phyloP scores from a whole-genome alignment of 1,284 basidiomycete species.

The Afroboletus lepidellus region DNA sequence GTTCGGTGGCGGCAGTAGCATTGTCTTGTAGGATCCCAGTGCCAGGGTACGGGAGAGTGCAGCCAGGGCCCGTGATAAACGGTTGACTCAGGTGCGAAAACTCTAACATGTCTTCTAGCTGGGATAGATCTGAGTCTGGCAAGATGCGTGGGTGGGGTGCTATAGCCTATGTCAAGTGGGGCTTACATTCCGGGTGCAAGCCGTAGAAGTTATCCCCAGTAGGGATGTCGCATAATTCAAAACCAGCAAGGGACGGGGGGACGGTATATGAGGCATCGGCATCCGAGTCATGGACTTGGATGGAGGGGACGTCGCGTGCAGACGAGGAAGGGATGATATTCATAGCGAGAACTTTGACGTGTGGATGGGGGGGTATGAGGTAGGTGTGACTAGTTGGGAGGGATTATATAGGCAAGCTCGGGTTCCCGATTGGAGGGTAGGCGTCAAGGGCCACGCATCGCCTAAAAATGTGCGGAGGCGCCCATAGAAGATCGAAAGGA shows the following conservation, averaged over 20 bases:
- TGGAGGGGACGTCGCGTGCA: constrained; percentile 14
- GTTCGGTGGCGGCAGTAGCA: neutral
- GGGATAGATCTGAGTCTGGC: constrained; percentile 8
- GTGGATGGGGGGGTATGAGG: neutral
- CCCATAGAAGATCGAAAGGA: constrained; percentile 10
- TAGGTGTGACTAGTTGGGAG: constrained; percentile 10
- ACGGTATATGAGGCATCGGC: too few species aligned
- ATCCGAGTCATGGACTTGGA: constrained; percentile 16
- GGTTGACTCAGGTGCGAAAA: constrained; percentile 16
- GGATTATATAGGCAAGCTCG: constrained; percentile 24
- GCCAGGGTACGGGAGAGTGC: constrained; percentile 8
- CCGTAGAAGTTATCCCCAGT: neutral
- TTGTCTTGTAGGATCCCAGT: constrained; percentile 19
- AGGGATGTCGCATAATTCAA: neutral
- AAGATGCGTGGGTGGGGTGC: constrained; percentile 21
- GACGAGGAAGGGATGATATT: constrained; percentile 2
- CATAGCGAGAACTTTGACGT: constrained; percentile 10
- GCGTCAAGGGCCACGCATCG: constrained; percentile 13
- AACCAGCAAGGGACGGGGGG: too few species aligned
- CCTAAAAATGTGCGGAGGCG: constrained; percentile 13
- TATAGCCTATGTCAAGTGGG: neutral
- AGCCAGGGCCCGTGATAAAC: constrained; percentile 10
- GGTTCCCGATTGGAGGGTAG: constrained; percentile 8
- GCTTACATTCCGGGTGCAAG: constrained; percentile 10
- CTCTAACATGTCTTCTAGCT: constrained; percentile 25